A percentile compares a stretch with the other conserved stretches of the same genome.
These are phyloP conservation scores for Eleusine coracana DNA, from an alignment of 176 grass and related monocot species.

Conservation along the genomic window DNA sequence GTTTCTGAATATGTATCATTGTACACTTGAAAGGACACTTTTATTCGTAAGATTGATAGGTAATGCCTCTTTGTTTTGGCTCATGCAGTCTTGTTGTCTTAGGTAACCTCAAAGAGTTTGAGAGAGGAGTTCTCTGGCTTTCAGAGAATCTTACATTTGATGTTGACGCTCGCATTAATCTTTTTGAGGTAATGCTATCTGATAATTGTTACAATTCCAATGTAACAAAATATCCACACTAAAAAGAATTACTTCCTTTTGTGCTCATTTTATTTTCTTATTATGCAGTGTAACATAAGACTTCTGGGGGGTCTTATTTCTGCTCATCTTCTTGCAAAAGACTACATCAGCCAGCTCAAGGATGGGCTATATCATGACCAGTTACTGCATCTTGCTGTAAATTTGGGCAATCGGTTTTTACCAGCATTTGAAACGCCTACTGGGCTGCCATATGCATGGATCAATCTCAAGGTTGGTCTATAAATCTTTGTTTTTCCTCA, in stretches of 20 bases:
- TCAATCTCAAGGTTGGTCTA: slow-evolving; percentile 83
- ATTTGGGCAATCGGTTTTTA: slow-evolving; percentile 76
- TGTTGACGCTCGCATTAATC: slow-evolving; percentile 91
- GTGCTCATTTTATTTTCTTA: slow-evolving; percentile 18
- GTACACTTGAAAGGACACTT: slow-evolving; percentile 8
- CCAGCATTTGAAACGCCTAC: slow-evolving; percentile 97
- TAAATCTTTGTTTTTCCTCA: slow-evolving; percentile 28
- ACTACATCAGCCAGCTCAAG: slow-evolving; percentile 60
- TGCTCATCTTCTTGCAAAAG: slow-evolving; percentile 95
- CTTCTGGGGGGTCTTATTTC: slow-evolving; percentile 98
- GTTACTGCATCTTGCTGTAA: slow-evolving; percentile 84
- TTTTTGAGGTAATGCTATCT: slow-evolving; percentile 78
- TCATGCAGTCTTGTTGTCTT: slow-evolving; percentile 98
- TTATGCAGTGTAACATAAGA: slow-evolving; percentile 93
- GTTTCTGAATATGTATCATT: slow-evolving; percentile 8
- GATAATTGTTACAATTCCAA: slow-evolving; percentile 4
- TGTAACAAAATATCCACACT: slow-evolving; percentile 19
- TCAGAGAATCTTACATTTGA: slow-evolving; percentile 91
- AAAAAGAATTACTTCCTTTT: slow-evolving; percentile 32
- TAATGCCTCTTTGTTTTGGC: slow-evolving; percentile 82
- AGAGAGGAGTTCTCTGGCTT: slow-evolving; percentile 85
- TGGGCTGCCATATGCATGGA: slow-evolving; percentile 96
- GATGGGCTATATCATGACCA: slow-evolving; percentile 78
- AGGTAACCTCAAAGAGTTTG: slow-evolving; percentile 97
- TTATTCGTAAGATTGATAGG: slow-evolving; percentile 53